phyloP scores from a whole-genome alignment of 2,329 filamentous ascomycete genomes.

The Rhexocercosporidium sp. region DNA sequence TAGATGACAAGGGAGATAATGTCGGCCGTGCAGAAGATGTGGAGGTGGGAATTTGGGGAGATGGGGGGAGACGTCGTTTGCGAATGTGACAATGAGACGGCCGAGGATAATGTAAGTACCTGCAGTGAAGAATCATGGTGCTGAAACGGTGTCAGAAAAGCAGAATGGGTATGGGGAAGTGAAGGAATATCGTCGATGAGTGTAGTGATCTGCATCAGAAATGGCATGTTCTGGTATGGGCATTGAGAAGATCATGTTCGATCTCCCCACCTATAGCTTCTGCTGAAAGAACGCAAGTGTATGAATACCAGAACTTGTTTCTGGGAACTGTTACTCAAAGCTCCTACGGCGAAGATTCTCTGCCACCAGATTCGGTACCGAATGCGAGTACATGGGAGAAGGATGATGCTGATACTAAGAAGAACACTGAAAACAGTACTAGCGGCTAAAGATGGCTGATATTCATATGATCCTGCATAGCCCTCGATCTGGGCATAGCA shows the following conservation, averaged over 20 bases:
- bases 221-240: constrained; percentile 42
- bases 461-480: constrained; percentile 24
- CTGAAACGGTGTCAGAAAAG: constrained; percentile 18
- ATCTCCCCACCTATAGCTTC: constrained; percentile 45
- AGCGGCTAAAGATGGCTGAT: constrained; percentile 28
- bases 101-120: constrained; percentile 68
- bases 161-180: not conserved
- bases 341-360: constrained; percentile 51
- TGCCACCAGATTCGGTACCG: constrained; percentile 55
- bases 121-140: constrained; percentile 58
- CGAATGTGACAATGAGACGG: constrained; percentile 57
- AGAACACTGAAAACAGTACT: constrained; percentile 53
- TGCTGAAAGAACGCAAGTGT: constrained; percentile 36
- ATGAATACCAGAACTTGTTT: constrained; percentile 23
- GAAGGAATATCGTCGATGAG: constrained; percentile 53
- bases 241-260: constrained; percentile 36
- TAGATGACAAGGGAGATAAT: constrained; percentile 62
- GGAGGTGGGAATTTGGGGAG: constrained; percentile 56
- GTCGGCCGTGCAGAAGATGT: constrained; percentile 63
- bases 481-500: not conserved
- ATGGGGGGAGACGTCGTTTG: constrained; percentile 56
- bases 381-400: constrained; percentile 49
- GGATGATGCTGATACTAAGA: constrained; percentile 48
- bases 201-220: constrained; percentile 47
- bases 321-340: constrained; percentile 37